Evolutionary conservation across 768 basidiomycete species (phyloP).

Genomic region (Inosperma sp.): DNA sequence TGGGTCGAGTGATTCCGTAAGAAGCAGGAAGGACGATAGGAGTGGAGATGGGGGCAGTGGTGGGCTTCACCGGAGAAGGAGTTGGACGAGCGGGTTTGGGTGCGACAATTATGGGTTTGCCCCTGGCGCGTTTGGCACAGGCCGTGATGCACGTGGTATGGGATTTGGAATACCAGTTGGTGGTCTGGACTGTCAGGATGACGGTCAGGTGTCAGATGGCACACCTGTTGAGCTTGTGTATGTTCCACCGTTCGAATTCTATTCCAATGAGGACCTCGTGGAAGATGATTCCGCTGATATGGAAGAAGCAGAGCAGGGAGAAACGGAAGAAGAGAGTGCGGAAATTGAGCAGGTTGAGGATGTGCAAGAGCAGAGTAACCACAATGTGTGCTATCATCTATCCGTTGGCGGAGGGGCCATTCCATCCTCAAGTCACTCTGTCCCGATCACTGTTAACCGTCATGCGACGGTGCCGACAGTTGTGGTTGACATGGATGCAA

Average conservation of each 20-base stretch:
- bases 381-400: conserved; percentile 16
- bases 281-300: conserved; percentile 22
- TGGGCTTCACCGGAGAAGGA: conserved; percentile 7
- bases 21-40: conserved; percentile 1
- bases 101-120: conserved; percentile 12
- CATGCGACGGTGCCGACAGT: neutral
- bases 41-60: conserved; percentile 6
- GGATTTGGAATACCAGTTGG: neutral
- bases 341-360: conserved; percentile 13
- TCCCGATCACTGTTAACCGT: neutral
- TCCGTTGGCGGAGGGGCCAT: conserved; percentile 6
- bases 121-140: conserved; percentile 11
- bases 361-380: conserved; percentile 10
- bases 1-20: conserved; percentile 8
- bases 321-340: conserved; percentile 8
- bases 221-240: conserved; percentile 70
- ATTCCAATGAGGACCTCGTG: conserved; percentile 28
- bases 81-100: conserved; percentile 12
- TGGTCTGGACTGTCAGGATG: conserved; percentile 14
- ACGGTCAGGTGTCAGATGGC: conserved; percentile 32
- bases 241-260: conserved; percentile 48
- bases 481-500: neutral
- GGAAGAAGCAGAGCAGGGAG: conserved; percentile 7
- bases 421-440: neutral
- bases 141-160: conserved; percentile 14